These are phyloP conservation scores for Globisporangium orthogonon DNA, from an alignment of 352 stramenopile species.

Conservation along the genomic window DNA sequence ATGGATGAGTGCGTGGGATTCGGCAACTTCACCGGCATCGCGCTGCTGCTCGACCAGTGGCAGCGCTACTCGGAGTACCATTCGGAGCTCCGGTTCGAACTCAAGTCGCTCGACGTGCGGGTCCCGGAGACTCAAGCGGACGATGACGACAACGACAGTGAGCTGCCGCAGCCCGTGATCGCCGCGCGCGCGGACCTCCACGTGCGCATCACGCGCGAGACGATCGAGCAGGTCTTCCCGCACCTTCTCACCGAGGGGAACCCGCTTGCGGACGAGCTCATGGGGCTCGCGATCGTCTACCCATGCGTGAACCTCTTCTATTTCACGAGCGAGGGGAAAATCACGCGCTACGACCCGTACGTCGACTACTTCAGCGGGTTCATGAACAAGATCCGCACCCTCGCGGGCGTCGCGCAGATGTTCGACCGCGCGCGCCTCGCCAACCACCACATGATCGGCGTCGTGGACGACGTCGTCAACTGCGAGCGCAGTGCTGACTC, in stretches of 20 bases:
- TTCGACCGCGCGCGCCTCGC: conserved; percentile 31
- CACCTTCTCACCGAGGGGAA: conserved; percentile 25
- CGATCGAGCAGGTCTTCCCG: conserved; percentile 49
- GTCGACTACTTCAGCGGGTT: conserved; percentile 34
- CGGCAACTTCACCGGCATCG: conserved; percentile 29
- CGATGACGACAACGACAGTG: conserved; percentile 2
- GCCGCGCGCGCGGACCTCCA: conserved; percentile 21
- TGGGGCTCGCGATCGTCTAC: conserved; percentile 38
- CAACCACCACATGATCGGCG: conserved; percentile 40
- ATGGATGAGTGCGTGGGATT: conserved; percentile 37
- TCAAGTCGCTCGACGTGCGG: conserved; percentile 34
- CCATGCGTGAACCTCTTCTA: conserved; percentile 39
- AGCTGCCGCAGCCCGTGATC: conserved; percentile 17
- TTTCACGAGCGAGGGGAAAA: conserved; percentile 31
- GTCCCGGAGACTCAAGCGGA: background rate
- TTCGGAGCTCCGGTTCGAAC: conserved; percentile 30
- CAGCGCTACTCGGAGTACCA: conserved; percentile 50
- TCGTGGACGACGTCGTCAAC: background rate
- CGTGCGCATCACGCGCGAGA: conserved; percentile 38
- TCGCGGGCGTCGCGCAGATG: conserved; percentile 22
- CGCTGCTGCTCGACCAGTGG: conserved; percentile 42
- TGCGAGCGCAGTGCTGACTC: too few relatives aligned
- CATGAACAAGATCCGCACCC: conserved; percentile 18
- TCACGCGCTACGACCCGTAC: conserved; percentile 33
- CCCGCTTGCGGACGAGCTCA: conserved; percentile 27